Conservation (phyloP, 176 grass and related monocot species). For the Carex pumila region DNA sequence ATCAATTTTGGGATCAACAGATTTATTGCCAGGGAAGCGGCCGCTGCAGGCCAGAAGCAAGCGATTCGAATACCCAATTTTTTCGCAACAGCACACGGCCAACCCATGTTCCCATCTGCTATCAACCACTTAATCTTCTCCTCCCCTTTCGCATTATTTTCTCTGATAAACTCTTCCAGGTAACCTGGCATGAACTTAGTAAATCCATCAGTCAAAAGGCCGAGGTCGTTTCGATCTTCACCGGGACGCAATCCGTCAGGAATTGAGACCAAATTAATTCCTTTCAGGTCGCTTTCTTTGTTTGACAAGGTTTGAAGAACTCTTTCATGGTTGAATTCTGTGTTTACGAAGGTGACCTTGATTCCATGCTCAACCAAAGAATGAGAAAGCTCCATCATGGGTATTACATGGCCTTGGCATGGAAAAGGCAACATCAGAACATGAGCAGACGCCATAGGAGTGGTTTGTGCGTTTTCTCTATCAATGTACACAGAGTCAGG, state of each 20-base stretch:
- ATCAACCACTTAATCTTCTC: constrained; percentile 51
- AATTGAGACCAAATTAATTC: constrained; percentile 43
- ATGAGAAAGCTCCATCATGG: constrained; percentile 74
- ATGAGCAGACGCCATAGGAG: constrained; percentile 30
- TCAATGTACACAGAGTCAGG: neutral
- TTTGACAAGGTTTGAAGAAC: constrained; percentile 27
- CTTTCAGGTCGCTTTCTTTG: neutral
- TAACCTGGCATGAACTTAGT: constrained; percentile 26
- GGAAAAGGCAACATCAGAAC: constrained; percentile 52
- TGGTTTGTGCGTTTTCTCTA: neutral
- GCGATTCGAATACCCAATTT: constrained; percentile 35
- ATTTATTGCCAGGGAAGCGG: constrained; percentile 27
- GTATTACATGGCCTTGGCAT: constrained; percentile 57
- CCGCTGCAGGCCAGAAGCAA: constrained; percentile 39
- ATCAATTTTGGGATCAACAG: constrained; percentile 48
- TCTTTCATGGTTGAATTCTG: constrained; percentile 46
- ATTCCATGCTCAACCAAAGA: constrained; percentile 53
- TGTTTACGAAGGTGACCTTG: constrained; percentile 77
- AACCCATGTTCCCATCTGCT: constrained; percentile 50
- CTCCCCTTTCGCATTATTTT: constrained; percentile 10
- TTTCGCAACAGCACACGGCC: constrained; percentile 42
- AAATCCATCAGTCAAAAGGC: constrained; percentile 18
- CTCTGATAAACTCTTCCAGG: constrained; percentile 31
- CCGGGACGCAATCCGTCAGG: constrained; percentile 51
- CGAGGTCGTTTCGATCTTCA: constrained; percentile 44